Evolutionary conservation across 2,329 filamentous ascomycete species (phyloP).

Genomic region (Aspergillus pseudoviridinutans): DNA sequence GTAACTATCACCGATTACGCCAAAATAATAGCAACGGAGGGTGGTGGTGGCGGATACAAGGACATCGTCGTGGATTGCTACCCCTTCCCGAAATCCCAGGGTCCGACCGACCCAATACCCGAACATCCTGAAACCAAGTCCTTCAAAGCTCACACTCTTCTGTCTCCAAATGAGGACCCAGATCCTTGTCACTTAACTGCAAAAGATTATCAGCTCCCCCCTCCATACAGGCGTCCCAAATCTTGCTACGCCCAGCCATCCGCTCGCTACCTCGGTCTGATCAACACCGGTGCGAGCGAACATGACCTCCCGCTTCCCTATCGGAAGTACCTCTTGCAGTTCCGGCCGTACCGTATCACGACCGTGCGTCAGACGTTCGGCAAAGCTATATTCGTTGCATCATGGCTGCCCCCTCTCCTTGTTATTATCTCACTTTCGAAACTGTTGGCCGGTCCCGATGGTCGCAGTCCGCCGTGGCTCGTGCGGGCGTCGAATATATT

Average conservation of each 20-base stretch:
- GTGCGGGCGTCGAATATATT: constrained; percentile 48
- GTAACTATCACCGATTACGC: constrained; percentile 78
- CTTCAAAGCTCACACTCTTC: constrained; percentile 83
- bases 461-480: constrained; percentile 67
- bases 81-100: constrained; percentile 53
- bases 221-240: constrained; percentile 50
- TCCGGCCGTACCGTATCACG: constrained; percentile 70
- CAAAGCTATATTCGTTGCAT: constrained; percentile 54
- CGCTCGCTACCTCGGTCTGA: constrained; percentile 73
- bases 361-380: constrained; percentile 64
- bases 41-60: constrained; percentile 77
- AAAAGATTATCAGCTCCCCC: neutral
- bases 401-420: constrained; percentile 58
- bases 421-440: constrained; percentile 46
- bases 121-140: constrained; percentile 58
- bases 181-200: neutral
- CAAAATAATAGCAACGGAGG: constrained; percentile 85
- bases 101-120: constrained; percentile 56
- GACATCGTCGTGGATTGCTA: constrained; percentile 79
- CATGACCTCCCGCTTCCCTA: constrained; percentile 78
- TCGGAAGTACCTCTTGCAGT: constrained; percentile 63
- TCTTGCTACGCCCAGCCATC: constrained; percentile 77
- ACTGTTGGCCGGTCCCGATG: constrained; percentile 59
- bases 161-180: constrained; percentile 53
- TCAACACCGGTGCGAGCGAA: constrained; percentile 74